Evolutionary conservation across 192 early-diverging fungal species (phyloP).

Genomic region (Linderina pennispora): DNA sequence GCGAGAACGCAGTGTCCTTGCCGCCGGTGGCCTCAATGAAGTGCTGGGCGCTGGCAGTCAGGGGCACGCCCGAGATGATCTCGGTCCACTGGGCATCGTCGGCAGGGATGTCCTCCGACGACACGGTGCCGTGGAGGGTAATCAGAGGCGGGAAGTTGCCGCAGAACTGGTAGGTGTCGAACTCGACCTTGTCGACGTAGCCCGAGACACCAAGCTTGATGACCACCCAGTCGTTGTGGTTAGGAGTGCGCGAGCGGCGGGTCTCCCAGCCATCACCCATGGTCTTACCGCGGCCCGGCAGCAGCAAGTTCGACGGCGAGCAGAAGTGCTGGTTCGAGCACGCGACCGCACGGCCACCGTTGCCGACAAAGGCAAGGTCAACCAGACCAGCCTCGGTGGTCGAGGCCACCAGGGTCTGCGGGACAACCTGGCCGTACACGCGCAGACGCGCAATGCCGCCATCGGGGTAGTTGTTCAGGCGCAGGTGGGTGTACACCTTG

Average conservation of each 20-base stretch:
- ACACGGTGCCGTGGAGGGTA: conserved; percentile 56
- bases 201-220: conserved; percentile 70
- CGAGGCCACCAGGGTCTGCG: conserved; percentile 24
- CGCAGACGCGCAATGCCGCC: conserved; percentile 75
- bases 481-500: conserved; percentile 59
- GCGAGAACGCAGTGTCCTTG: conserved; percentile 51
- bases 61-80: conserved; percentile 46
- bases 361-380: conserved; percentile 63
- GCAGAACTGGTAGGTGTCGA: conserved; percentile 86
- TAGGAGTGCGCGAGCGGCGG: conserved; percentile 65
- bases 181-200: conserved; percentile 61
- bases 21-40: conserved; percentile 52
- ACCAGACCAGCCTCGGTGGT: conserved; percentile 24
- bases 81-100: conserved; percentile 53
- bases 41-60: conserved; percentile 69
- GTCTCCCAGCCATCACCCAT: conserved; percentile 97
- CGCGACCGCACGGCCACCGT: conserved; percentile 56
- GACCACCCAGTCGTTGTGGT: conserved; percentile 69
- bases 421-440: conserved; percentile 63
- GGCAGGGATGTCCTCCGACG: conserved; percentile 45
- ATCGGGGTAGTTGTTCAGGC: conserved; percentile 71
- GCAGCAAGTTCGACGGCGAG: conserved; percentile 68
- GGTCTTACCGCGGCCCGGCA: conserved; percentile 70
- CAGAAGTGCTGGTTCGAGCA: conserved; percentile 82
- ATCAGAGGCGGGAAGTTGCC: conserved; percentile 82